Evolutionary conservation across 345 rosid species (phyloP).

Genomic region (Eucalyptus paniculata): DNA sequence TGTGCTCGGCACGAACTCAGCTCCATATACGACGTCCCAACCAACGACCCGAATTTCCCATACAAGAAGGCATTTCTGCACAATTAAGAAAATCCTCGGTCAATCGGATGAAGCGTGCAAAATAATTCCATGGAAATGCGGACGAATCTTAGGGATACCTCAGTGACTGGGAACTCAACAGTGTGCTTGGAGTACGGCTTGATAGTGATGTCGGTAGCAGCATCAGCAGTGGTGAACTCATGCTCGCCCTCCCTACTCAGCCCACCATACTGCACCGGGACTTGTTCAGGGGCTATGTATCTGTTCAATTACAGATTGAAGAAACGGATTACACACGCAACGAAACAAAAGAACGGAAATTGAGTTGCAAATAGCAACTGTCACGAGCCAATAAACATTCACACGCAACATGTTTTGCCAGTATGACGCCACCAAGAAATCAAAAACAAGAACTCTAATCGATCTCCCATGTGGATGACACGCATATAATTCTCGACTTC

Average conservation of each 20-base stretch:
- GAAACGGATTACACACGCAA: neutral
- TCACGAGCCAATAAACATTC: neutral
- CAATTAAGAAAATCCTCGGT: neutral
- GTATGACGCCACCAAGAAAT: neutral
- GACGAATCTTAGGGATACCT: conserved; percentile 7
- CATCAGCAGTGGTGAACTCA: conserved; percentile 19
- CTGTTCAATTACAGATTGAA: neutral
- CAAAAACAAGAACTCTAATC: neutral
- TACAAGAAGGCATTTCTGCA: conserved; percentile 7
- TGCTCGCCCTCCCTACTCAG: conserved; percentile 24
- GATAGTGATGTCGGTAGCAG: conserved; percentile 15
- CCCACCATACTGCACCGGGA: conserved; percentile 43
- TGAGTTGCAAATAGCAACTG: neutral
- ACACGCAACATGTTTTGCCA: neutral
- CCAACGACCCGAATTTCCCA: conserved; percentile 45
- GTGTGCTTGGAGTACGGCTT: conserved; percentile 23
- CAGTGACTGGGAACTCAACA: conserved; percentile 18
- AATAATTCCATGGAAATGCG: neutral
- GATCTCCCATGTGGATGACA: neutral
- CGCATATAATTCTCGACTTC: neutral
- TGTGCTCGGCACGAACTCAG: conserved; percentile 22
- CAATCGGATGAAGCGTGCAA: neutral
- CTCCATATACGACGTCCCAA: conserved; percentile 39
- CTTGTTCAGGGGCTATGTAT: conserved; percentile 32
- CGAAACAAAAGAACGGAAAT: neutral